Conservation (phyloP, 2,329 filamentous ascomycete species). For the Trichoderma sp. region DNA sequence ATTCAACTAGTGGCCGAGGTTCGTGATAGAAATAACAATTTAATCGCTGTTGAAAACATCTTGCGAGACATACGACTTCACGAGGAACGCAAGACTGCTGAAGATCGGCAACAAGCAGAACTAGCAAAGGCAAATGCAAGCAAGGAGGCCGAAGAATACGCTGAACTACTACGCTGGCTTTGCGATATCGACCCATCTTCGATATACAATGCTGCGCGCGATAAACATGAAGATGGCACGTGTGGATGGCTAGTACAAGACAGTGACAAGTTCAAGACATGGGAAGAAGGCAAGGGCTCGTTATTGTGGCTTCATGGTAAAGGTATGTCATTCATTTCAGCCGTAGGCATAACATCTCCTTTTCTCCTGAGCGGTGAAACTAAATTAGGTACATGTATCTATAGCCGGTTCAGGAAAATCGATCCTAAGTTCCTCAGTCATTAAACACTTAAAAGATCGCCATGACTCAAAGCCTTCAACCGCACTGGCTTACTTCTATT, state of each 20-base stretch:
- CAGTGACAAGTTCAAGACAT: neutral
- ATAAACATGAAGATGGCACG: neutral
- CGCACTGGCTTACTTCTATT: neutral
- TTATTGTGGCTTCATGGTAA: constrained; percentile 10
- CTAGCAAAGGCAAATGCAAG: neutral
- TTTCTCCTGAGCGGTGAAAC: neutral
- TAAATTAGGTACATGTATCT: neutral
- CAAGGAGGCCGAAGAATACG: neutral
- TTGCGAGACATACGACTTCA: neutral
- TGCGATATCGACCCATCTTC: neutral
- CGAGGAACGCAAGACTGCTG: neutral
- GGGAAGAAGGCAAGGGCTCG: neutral
- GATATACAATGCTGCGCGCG: neutral
- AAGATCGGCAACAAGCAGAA: neutral
- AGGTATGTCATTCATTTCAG: too few species aligned
- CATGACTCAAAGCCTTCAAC: neutral
- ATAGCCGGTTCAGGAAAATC: neutral
- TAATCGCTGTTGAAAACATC: neutral
- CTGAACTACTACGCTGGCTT: neutral
- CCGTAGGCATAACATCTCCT: too few species aligned
- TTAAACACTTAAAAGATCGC: neutral
- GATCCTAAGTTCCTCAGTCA: neutral
- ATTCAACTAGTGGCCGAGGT: neutral
- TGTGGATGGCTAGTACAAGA: neutral
- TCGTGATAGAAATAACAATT: neutral